phyloP scores from a whole-genome alignment of 2,329 filamentous ascomycete genomes.

The Periconia sp. region DNA sequence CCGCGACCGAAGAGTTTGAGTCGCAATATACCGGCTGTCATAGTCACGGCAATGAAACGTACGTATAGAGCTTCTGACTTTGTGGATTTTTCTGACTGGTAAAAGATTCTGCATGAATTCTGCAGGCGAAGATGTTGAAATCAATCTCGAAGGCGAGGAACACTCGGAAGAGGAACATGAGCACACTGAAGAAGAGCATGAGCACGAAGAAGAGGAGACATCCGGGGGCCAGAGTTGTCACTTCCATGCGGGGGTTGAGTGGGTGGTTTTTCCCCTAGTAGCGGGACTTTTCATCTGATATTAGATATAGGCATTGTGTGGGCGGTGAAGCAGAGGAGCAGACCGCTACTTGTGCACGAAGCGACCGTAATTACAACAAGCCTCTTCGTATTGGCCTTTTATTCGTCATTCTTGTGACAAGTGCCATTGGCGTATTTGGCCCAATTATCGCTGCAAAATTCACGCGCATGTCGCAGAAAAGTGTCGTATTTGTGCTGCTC shows the following conservation, averaged over 20 bases:
- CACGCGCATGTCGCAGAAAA: constrained; percentile 57
- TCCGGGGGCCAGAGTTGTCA: constrained; percentile 59
- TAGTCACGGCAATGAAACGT: constrained; percentile 64
- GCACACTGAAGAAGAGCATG: constrained; percentile 25
- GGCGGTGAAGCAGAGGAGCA: constrained; percentile 52
- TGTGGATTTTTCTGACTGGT: constrained; percentile 6
- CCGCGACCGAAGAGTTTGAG: constrained; percentile 62
- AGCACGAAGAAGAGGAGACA: constrained; percentile 17
- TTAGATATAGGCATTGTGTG: constrained; percentile 61
- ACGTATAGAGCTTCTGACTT: constrained; percentile 31
- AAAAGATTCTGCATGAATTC: constrained; percentile 65
- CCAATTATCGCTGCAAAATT: constrained; percentile 69
- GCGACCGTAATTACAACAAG: constrained; percentile 68
- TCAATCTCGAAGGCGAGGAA: constrained; percentile 51
- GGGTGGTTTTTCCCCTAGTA: constrained; percentile 35
- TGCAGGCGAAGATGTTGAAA: constrained; percentile 63
- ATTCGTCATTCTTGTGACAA: constrained; percentile 74
- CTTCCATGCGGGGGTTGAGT: constrained; percentile 78
- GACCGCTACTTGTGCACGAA: constrained; percentile 56
- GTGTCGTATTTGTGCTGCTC: constrained; percentile 64
- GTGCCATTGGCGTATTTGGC: constrained; percentile 70
- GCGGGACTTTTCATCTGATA: constrained; percentile 32
- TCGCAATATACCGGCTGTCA: constrained; percentile 71
- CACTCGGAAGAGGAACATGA: constrained; percentile 14
- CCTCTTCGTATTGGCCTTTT: constrained; percentile 72